Evolutionary conservation across 1,284 basidiomycete species (phyloP).

Genomic region (Pyrrhoderma noxium): DNA sequence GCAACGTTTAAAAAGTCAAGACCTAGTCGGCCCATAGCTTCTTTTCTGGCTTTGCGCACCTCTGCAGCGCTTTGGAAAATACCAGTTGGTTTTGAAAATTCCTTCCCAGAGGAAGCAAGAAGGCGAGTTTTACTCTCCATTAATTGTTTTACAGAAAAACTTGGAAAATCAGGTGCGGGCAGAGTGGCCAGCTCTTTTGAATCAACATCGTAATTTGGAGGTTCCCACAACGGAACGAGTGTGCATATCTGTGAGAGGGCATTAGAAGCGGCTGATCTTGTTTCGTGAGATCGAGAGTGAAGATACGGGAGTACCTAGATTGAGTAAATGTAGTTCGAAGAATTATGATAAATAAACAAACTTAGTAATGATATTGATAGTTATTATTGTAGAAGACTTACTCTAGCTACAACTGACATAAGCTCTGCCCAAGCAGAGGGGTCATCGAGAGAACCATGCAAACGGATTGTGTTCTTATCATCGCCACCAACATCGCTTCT

Average conservation of each 20-base stretch:
- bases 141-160: conserved; percentile 69
- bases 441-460: conserved; percentile 52
- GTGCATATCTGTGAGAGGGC: conserved; percentile 84
- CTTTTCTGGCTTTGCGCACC: conserved; percentile 74
- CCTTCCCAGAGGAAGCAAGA: conserved; percentile 82
- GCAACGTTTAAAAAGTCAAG: conserved; percentile 75
- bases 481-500: conserved; percentile 77
- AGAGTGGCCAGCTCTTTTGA: conserved; percentile 24
- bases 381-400: conserved; percentile 33
- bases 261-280: conserved; percentile 75
- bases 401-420: conserved; percentile 75
- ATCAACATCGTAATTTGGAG: conserved; percentile 30
- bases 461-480: conserved; percentile 56
- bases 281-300: conserved; percentile 84
- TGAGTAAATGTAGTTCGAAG: neutral
- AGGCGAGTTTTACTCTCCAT: conserved; percentile 70
- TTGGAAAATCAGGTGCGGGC: conserved; percentile 52
- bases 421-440: conserved; percentile 73
- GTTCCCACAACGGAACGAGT: conserved; percentile 78
- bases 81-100: conserved; percentile 66
- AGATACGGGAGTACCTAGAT: conserved; percentile 77
- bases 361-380: conserved; percentile 12
- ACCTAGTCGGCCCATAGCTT: conserved; percentile 75
- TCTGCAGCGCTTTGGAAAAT: conserved; percentile 64
- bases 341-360: too few relatives aligned